Evolutionary conservation across 1,139 yeast genomes (phyloP).

Genomic region (Arxiozyma bovina): DNA sequence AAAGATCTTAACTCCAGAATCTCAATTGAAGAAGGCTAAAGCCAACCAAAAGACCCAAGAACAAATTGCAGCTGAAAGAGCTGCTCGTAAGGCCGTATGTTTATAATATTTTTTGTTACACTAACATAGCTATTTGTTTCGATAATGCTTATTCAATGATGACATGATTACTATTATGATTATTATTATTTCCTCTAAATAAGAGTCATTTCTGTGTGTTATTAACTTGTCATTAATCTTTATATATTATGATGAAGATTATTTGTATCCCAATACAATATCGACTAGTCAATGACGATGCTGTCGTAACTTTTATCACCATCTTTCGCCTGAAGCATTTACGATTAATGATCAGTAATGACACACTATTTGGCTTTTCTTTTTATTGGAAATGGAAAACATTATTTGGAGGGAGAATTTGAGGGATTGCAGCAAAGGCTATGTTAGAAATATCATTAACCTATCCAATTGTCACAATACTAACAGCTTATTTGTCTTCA

Average conservation of each 20-base stretch:
- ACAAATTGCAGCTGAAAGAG: slow-evolving; percentile 81
- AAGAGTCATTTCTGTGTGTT: neutral
- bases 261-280: slow-evolving; percentile 47
- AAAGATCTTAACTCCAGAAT: slow-evolving; percentile 65
- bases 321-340: slow-evolving; percentile 88
- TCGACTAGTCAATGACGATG: slow-evolving; percentile 80
- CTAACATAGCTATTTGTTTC: neutral
- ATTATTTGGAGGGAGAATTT: too few species aligned
- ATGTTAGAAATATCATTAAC: neutral
- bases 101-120: slow-evolving; percentile 13
- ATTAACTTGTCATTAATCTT: slow-evolving; percentile 4
- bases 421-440: neutral
- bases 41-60: slow-evolving; percentile 81
- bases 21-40: slow-evolving; percentile 91
- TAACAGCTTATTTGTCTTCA: neutral
- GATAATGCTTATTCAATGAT: neutral
- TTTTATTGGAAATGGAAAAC: neutral
- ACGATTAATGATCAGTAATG: neutral
- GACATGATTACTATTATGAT: neutral
- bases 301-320: slow-evolving; percentile 82
- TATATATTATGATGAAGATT: slow-evolving; percentile 28
- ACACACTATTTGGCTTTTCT: neutral
- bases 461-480: neutral
- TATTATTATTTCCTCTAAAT: neutral
- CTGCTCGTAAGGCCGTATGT: slow-evolving; percentile 86